Percentiles rank a stretch among this genome's conserved stretches.
Evolutionary conservation across 2,329 filamentous ascomycete species (phyloP).

Genomic region (Kalmusia sp.): DNA sequence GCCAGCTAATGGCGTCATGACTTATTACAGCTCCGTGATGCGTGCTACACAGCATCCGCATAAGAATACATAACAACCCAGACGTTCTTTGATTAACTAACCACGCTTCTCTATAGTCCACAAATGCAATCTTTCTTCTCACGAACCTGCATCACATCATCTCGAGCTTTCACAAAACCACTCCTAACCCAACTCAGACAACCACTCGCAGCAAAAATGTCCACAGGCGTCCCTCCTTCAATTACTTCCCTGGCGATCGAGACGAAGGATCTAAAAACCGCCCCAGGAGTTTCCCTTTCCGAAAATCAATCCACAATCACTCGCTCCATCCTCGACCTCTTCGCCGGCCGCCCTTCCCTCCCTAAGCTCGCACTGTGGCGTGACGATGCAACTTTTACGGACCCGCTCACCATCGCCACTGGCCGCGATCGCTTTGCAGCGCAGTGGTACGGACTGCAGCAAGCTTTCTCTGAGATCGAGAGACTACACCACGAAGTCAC

Average conservation of each 20-base stretch:
- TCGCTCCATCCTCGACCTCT: conserved; percentile 67
- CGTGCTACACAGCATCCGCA: background rate
- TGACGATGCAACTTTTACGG: conserved; percentile 64
- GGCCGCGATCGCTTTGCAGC: conserved; percentile 62
- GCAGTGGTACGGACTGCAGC: conserved; percentile 66
- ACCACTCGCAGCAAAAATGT: conserved; percentile 36
- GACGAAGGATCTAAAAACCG: conserved; percentile 62
- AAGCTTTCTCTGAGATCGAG: conserved; percentile 65
- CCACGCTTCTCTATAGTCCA: background rate
- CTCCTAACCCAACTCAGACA: conserved; percentile 17
- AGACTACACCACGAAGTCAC: conserved; percentile 62
- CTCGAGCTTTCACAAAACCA: conserved; percentile 25
- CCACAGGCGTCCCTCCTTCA: conserved; percentile 22
- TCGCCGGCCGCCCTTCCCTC: conserved; percentile 65
- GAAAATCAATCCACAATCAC: conserved; percentile 62
- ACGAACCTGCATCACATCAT: conserved; percentile 8
- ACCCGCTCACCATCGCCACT: conserved; percentile 64
- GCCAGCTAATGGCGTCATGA: background rate
- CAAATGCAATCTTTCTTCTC: conserved; percentile 21
- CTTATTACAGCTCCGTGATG: background rate
- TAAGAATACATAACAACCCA: background rate
- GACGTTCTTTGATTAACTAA: background rate
- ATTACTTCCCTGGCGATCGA: conserved; percentile 53
- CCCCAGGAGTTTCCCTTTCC: conserved; percentile 58
- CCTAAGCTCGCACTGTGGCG: conserved; percentile 67